phyloP scores from a whole-genome alignment of 306 rosid genomes.

The Fagus sylvatica region DNA sequence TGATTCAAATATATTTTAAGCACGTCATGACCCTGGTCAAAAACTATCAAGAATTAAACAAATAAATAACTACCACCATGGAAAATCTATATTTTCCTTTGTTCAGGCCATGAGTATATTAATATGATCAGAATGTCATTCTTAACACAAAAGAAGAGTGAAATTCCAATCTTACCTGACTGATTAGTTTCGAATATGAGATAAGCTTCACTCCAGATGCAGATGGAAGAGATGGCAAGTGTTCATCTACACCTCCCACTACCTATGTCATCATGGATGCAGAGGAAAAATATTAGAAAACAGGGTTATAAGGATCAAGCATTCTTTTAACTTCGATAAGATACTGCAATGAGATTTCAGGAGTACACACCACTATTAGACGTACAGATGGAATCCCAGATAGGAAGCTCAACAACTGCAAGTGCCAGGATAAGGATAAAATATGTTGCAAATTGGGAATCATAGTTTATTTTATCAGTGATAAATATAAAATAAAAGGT shows the following conservation, averaged over 20 bases:
- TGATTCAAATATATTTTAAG: neutral
- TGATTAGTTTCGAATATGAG: conserved; percentile 68
- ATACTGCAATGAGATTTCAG: conserved; percentile 17
- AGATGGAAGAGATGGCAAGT: conserved; percentile 78
- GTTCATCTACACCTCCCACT: conserved; percentile 90
- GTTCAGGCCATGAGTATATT: no score
- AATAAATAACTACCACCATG: neutral
- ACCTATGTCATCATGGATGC: conserved; percentile 47
- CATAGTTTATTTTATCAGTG: neutral
- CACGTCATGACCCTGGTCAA: neutral
- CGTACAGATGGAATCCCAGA: conserved; percentile 84
- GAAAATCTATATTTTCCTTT: no score
- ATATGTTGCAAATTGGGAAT: conserved; percentile 24
- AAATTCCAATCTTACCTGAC: conserved; percentile 56
- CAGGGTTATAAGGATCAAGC: neutral
- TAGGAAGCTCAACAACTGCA: conserved; percentile 88
- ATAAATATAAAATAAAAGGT: neutral
- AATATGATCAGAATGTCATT: neutral
- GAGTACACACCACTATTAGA: conserved; percentile 77
- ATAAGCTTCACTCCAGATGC: conserved; percentile 70
- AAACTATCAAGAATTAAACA: neutral
- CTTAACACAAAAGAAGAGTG: neutral
- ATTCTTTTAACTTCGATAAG: conserved; percentile 11
- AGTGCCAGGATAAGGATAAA: conserved; percentile 29
- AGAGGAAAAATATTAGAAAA: conserved; percentile 17